A percentile compares a stretch with the other conserved stretches of the same genome.
Evolutionary conservation across 169 alveolate species (phyloP).

Genomic region (Plasmodium sp.): DNA sequence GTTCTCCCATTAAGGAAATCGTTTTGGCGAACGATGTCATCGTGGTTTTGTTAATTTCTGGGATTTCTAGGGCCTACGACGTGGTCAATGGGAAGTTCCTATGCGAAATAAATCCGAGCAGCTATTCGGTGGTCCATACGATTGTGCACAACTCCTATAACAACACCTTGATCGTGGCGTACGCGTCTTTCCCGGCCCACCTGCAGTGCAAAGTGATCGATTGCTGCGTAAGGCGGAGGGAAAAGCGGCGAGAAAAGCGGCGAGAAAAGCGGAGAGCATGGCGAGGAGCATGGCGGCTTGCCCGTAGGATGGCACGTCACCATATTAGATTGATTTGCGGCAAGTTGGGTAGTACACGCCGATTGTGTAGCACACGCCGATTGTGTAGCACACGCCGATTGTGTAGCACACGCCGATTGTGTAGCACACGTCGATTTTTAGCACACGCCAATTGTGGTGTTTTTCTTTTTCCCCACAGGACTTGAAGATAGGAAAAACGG

Average conservation of each 20-base stretch:
- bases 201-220: conserved; percentile 82
- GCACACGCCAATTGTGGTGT: not conserved
- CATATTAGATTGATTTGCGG: not conserved
- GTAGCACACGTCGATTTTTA: no score
- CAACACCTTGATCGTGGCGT: conserved; percentile 83
- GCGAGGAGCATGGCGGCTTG: not conserved
- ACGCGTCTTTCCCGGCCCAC: conserved; percentile 84
- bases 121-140: conserved; percentile 80
- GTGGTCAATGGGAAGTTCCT: conserved; percentile 29
- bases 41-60: conserved; percentile 79
- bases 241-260: not conserved
- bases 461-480: conserved; percentile 19
- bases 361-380: no score
- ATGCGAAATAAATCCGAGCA: conserved; percentile 30
- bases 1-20: conserved; percentile 80
- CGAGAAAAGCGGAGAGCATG: no score
- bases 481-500: conserved; percentile 35
- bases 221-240: conserved; percentile 66
- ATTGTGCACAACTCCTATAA: conserved; percentile 80
- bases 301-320: not conserved
- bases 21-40: conserved; percentile 79
- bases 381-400: no score
- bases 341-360: not conserved
- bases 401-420: no score
- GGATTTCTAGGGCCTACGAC: conserved; percentile 82